A percentile compares a stretch with the other conserved stretches of the same genome.
Evolutionary conservation across 1,139 yeast species (phyloP).

Genomic region (Geotrichum reessii): DNA sequence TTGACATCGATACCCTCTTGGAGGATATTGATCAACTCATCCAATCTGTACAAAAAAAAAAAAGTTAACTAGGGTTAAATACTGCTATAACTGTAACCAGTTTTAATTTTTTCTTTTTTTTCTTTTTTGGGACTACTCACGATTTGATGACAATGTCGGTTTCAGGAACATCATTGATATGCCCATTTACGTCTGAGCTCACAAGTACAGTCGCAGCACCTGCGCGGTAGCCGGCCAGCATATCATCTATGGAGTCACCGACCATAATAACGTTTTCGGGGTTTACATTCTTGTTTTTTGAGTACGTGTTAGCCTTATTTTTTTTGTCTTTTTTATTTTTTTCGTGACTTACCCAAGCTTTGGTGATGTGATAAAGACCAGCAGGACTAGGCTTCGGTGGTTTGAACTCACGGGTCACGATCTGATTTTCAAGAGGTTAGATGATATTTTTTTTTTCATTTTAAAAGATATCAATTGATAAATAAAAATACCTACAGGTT

Average conservation of each 20-base stretch:
- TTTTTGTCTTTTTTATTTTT: not conserved
- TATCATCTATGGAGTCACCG: conserved; percentile 63
- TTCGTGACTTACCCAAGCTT: conserved; percentile 37
- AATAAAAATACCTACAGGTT: conserved; percentile 36
- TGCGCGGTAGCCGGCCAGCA: conserved; percentile 53
- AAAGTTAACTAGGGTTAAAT: not conserved
- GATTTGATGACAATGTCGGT: conserved; percentile 42
- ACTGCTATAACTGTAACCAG: not conserved
- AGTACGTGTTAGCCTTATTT: not conserved
- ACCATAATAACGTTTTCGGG: conserved; percentile 55
- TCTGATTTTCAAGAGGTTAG: conserved; percentile 13
- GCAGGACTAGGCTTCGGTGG: conserved; percentile 64
- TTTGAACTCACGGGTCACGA: conserved; percentile 52
- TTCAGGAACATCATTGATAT: conserved; percentile 35
- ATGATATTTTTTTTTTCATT: not conserved
- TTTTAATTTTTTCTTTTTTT: not conserved
- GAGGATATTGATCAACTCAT: conserved; percentile 41
- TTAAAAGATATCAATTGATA: not conserved
- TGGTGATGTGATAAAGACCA: conserved; percentile 51
- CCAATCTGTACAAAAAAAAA: conserved; percentile 29
- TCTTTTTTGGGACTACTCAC: conserved; percentile 14
- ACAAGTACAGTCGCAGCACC: conserved; percentile 53
- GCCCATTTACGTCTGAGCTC: conserved; percentile 44
- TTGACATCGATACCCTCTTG: conserved; percentile 35
- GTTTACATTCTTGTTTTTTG: conserved; percentile 25